A percentile compares a stretch with the other conserved stretches of the same genome.
phyloP scores from a whole-genome alignment of 257 asterid species.

The Mentha longifolia region DNA sequence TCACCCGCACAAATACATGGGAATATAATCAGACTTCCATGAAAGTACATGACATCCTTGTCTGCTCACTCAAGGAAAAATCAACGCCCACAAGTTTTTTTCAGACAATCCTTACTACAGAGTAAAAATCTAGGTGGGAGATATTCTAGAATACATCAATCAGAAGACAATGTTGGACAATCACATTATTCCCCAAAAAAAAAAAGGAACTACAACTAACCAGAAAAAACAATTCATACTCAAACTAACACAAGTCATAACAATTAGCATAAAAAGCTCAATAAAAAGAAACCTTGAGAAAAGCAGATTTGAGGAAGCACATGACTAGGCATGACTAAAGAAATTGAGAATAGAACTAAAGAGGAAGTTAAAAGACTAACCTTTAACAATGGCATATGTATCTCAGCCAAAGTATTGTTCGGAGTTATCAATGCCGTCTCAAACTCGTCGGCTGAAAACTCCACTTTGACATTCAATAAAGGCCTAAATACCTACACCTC shows the following conservation, averaged over 20 bases:
- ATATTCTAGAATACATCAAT: background rate
- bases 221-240: background rate
- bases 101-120: slow-evolving; percentile 3
- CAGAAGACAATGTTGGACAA: slow-evolving; percentile 13
- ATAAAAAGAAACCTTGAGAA: background rate
- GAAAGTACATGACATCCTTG: slow-evolving; percentile 3
- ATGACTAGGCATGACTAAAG: background rate
- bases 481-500: slow-evolving; percentile 89
- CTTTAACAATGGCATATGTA: slow-evolving; percentile 95
- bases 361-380: slow-evolving; percentile 17
- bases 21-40: slow-evolving; percentile 5
- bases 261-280: slow-evolving; percentile 11
- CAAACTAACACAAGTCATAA: background rate
- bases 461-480: slow-evolving; percentile 87
- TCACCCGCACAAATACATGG: background rate
- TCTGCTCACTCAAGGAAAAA: slow-evolving; percentile 14
- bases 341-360: background rate
- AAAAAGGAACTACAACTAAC: background rate
- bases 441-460: slow-evolving; percentile 92
- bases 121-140: slow-evolving; percentile 2
- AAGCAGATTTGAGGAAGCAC: slow-evolving; percentile 3
- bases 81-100: background rate
- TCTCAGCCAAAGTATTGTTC: slow-evolving; percentile 79
- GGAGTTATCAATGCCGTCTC: slow-evolving; percentile 95
- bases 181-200: background rate